These are phyloP conservation scores for Paratrypanosoma confusum DNA, from an alignment of 208 protist genomes.

Conservation along the genomic window DNA sequence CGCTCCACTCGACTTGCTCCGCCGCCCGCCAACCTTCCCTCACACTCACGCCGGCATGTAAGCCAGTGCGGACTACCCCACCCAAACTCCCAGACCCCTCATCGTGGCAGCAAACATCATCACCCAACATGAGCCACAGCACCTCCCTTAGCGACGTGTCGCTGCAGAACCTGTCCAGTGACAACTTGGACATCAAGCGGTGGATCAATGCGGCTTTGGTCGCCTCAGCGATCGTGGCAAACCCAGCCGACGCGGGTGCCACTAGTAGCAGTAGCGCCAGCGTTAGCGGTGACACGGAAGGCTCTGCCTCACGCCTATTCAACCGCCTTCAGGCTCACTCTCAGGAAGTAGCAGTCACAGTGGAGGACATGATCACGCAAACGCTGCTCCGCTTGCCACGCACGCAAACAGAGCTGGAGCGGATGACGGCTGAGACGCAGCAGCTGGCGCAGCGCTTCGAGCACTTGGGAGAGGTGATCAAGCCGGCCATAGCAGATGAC, in stretches of 20 bases:
- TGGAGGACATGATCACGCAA: constrained; percentile 58
- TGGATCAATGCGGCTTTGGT: constrained; percentile 49
- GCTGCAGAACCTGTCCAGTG: constrained; percentile 12
- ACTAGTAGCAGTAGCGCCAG: too few relatives aligned
- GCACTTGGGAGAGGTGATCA: constrained; percentile 20
- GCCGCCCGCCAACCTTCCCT: too few relatives aligned
- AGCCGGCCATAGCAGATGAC: constrained; percentile 13
- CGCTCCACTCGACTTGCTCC: too few relatives aligned
- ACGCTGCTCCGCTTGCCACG: constrained; percentile 56
- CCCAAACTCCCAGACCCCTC: too few relatives aligned
- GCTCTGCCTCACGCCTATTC: constrained; percentile 26
- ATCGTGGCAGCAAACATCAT: too few relatives aligned
- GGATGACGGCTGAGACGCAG: constrained; percentile 44
- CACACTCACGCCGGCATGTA: too few relatives aligned
- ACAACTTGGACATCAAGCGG: constrained; percentile 28
- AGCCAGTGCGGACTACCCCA: too few relatives aligned
- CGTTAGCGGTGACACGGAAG: too few relatives aligned
- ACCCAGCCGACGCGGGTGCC: too few relatives aligned
- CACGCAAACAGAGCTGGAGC: constrained; percentile 49
- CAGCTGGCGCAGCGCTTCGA: constrained; percentile 38
- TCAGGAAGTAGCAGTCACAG: constrained; percentile 29
- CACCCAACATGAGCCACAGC: too few relatives aligned
- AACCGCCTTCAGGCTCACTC: constrained; percentile 32
- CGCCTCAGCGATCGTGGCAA: too few relatives aligned
- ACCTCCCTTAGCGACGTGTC: too few relatives aligned